phyloP scores from a whole-genome alignment of 768 basidiomycete species.

The Suillus subaureus region DNA sequence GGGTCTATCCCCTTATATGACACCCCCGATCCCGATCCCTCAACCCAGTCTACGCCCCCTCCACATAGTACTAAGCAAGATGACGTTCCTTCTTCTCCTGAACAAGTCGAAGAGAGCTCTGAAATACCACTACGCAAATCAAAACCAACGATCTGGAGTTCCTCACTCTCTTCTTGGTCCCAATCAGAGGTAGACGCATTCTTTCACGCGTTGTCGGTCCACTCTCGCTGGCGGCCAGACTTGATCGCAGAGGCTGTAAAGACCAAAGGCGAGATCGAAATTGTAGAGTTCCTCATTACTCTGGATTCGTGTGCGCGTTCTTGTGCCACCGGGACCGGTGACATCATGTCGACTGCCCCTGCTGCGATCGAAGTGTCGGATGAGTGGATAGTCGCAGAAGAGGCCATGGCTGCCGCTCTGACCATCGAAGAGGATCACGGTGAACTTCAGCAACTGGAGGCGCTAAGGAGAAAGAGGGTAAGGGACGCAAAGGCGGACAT shows the following conservation, averaged over 20 bases:
- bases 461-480: conserved; percentile 8
- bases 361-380: conserved; percentile 41
- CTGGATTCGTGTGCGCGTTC: conserved; percentile 44
- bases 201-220: conserved; percentile 65
- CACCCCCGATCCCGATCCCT: no score
- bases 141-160: not conserved
- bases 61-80: not conserved
- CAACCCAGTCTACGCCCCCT: not conserved
- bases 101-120: not conserved
- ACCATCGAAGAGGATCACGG: conserved; percentile 20
- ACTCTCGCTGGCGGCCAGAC: conserved; percentile 78
- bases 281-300: conserved; percentile 63
- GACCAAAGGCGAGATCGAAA: conserved; percentile 67
- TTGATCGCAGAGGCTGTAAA: conserved; percentile 69
- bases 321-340: conserved; percentile 5
- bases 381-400: conserved; percentile 37
- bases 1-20: not conserved
- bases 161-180: conserved; percentile 50
- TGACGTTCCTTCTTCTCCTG: not conserved
- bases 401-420: conserved; percentile 29
- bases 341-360: conserved; percentile 3
- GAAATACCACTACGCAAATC: not conserved
- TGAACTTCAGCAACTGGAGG: not conserved
- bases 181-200: conserved; percentile 67
- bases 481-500: conserved; percentile 11